Base-by-base conservation (phyloP, 345 rosid species). In the Streptanthus diversifolius region DNA sequence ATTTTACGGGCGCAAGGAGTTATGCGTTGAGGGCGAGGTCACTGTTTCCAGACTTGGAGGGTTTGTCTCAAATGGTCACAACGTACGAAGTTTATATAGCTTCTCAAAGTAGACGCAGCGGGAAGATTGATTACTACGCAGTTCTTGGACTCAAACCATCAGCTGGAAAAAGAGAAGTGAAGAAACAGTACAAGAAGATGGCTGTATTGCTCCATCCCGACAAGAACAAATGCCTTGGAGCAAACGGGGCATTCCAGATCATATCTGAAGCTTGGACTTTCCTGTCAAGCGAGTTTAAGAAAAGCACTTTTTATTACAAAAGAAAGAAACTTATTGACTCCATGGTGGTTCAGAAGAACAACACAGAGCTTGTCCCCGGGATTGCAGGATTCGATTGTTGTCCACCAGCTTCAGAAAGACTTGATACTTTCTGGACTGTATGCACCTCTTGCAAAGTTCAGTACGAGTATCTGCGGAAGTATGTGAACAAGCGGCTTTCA, bases 361-460 rank as follows among this genome's bases (percentile, higher is more conserved):
- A 19, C 72, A 41, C 81, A 17, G 78, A 78, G 57, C 87, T 83
- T 85, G 81, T 14, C 89, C 68, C 63, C 40, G 63, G 8, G 63
- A 78, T 76, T 36, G n/a, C 87, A 3, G 85, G 83, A 49, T 78
- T 71, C 43, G 81, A 64, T 72, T 83, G 78, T 57, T 80, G 78
- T 80, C 81, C 89, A 64, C 86, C 81, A 77, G 66, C 82, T 11
- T 63, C 96, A 12, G 77, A 81, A 51, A 82, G 92, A 30, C 90
- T 84, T 52, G 99, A 91, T 80, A 95, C 93, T 57, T 95, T 95
- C 81, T 91, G 98, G 97, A 95, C 99, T 53, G 96, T 95, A 41
- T 95, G 98, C 77, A 93, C 98, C 5, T 87, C 96, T 66, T 93
- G 97, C 83, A 93, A 89, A 79, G 95, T 93, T 79, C 99, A 95